These are phyloP conservation scores for Mycena crocata DNA, from an alignment of 768 basidiomycete genomes.

Conservation along the genomic window DNA sequence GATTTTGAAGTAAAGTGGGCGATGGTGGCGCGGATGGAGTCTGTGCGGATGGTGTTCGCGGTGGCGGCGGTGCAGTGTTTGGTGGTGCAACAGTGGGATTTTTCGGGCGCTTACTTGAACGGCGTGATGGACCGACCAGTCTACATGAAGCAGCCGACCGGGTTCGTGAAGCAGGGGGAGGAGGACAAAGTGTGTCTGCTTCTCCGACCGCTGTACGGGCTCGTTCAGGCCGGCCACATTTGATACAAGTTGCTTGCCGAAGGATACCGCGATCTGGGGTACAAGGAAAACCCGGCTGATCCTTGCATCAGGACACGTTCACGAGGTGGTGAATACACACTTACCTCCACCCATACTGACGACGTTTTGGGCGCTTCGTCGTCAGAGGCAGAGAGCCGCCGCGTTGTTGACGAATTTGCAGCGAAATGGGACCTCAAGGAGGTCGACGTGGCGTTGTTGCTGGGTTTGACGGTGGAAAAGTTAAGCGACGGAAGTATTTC, in stretches of 20 bases:
- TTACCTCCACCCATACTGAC: slow-evolving; percentile 22
- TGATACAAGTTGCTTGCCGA: background rate
- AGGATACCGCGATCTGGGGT: background rate
- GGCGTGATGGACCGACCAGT: slow-evolving; percentile 10
- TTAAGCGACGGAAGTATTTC: slow-evolving; percentile 4
- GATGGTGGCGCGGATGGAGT: slow-evolving; percentile 25
- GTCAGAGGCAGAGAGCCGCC: slow-evolving; percentile 7
- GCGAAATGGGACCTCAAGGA: slow-evolving; percentile 23
- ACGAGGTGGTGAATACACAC: background rate
- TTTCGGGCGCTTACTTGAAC: slow-evolving; percentile 16
- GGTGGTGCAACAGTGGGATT: slow-evolving; percentile 19
- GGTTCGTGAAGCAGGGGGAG: slow-evolving; percentile 26
- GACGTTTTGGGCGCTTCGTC: slow-evolving; percentile 21
- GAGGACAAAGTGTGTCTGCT: slow-evolving; percentile 23
- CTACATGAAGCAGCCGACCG: slow-evolving; percentile 20
- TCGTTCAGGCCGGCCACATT: background rate
- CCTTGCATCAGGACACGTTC: background rate
- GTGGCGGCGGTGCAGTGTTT: slow-evolving; percentile 1
- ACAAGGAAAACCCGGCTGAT: background rate
- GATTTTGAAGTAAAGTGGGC: slow-evolving; percentile 24
- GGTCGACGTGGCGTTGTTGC: slow-evolving; percentile 8
- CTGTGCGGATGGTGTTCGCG: slow-evolving; percentile 7
- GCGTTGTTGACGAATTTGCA: slow-evolving; percentile 14
- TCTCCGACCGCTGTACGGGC: background rate
- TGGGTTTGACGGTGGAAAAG: slow-evolving; percentile 17